phyloP scores from a whole-genome alignment of 345 rosid species.

The Camelina hispida region DNA sequence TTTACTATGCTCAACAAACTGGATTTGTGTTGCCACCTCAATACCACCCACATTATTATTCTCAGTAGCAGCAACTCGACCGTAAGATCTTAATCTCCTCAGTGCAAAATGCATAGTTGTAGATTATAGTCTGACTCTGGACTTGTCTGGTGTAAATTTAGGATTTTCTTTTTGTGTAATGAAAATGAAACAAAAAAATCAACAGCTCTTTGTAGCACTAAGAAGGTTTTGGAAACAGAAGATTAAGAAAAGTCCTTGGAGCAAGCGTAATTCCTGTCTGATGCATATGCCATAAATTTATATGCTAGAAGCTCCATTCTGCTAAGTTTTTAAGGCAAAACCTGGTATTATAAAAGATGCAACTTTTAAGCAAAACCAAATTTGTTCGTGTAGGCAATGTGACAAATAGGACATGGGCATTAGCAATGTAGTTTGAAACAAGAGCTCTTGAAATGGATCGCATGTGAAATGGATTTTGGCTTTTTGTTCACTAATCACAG shows the following conservation, averaged over 20 bases:
- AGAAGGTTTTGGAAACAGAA: neutral
- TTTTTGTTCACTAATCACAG: neutral
- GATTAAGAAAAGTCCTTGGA: neutral
- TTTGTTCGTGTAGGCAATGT: neutral
- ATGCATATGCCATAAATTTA: neutral
- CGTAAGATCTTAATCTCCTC: conserved; percentile 40
- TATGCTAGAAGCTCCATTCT: neutral
- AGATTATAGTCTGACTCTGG: neutral
- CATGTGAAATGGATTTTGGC: neutral
- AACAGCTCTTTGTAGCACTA: neutral
- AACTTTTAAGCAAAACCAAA: neutral
- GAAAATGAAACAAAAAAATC: neutral
- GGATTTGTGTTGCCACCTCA: conserved; percentile 55
- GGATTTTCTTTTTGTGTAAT: neutral
- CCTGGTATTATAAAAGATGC: neutral
- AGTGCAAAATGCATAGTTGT: neutral
- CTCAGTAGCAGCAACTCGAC: conserved; percentile 56
- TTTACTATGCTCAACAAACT: conserved; percentile 52
- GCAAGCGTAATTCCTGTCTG: neutral
- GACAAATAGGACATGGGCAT: neutral
- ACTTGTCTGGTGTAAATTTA: neutral
- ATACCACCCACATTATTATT: conserved; percentile 56
- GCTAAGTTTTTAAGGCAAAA: neutral
- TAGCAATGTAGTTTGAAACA: neutral
- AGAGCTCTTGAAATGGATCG: neutral